Evolutionary conservation across 176 grass and related monocot species (phyloP), one percentile per base, ranked within the genome.

Genomic region (Eleusine indica): DNA sequence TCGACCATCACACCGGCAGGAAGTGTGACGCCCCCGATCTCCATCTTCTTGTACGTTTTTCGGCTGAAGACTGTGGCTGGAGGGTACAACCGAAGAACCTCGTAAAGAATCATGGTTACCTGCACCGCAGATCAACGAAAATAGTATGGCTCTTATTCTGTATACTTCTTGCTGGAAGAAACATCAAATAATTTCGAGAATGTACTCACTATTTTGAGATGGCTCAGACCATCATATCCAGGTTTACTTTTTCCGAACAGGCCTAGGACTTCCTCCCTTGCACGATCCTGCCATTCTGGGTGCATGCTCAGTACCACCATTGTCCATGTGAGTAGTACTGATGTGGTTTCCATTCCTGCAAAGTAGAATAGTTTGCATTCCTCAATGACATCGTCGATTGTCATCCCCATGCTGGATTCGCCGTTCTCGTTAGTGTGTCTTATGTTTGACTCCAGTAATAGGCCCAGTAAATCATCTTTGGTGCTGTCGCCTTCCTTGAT

Each of bases 291-390:
- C 89, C 94, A 93, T 35, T 84, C 71, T 0, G 89, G 91, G 51
- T 97, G 84, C 89, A 97, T 91, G 46, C 89, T 88, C 25, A 94
- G 70, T 12, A 87, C 28, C 38, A 91, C n/a, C 84, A 91, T 89
- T 0, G 94, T 86, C 91, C 91, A 97, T 30, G 91, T 91, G 3
- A 97, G 86, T 4, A 94, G 28, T 32, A 91, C 70, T 0, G 94
- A 86, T 9, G 89, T 97, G 13, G 94, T 97, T 81, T 97, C 94
- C 78, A 91, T 87, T 19, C 94, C 94, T 7, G 89, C 91, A 64
- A 94, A 94, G 77, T 97, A 94, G 84, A 94, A 97, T 18, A 97
- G 4, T 66, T 94, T 97, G 60, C 94, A 97, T 62, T 94, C 94
- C 21, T 89, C 94, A 0, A 90, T 82, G 37, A 97, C 85, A 0